These are phyloP conservation scores for Calonectria montana DNA, from an alignment of 2,329 filamentous ascomycete species.

Conservation along the genomic window DNA sequence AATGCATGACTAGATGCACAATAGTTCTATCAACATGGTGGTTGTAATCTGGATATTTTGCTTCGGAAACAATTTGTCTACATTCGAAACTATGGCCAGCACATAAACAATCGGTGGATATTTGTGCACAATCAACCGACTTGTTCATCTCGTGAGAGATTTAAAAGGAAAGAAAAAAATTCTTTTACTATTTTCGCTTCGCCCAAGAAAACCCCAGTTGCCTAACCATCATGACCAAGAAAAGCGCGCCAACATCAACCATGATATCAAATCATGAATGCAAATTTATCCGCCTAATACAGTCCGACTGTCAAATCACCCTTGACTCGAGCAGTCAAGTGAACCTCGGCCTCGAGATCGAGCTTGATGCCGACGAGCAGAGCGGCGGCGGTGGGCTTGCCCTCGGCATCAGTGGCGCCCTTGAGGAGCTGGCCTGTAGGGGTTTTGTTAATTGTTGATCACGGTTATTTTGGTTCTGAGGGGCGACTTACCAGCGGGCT, in stretches of 20 bases:
- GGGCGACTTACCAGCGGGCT: not conserved
- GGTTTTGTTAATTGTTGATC: not conserved
- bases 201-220: too few relatives aligned
- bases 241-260: not conserved
- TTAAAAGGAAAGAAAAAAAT: too few relatives aligned
- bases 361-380: not conserved
- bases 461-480: not conserved
- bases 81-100: too few relatives aligned
- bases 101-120: too few relatives aligned
- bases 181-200: too few relatives aligned
- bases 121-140: too few relatives aligned
- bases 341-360: not conserved
- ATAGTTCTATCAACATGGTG: too few relatives aligned
- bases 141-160: too few relatives aligned
- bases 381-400: not conserved
- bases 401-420: not conserved
- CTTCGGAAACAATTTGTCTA: too few relatives aligned
- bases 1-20: too few relatives aligned
- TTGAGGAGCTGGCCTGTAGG: not conserved
- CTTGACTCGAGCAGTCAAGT: not conserved
- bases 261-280: not conserved
- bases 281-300: not conserved
- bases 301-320: not conserved
- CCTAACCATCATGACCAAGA: too few relatives aligned
- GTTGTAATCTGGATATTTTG: too few relatives aligned